Conservation (phyloP, 805 yeast genomes). For the Saturnispora galanensis region DNA sequence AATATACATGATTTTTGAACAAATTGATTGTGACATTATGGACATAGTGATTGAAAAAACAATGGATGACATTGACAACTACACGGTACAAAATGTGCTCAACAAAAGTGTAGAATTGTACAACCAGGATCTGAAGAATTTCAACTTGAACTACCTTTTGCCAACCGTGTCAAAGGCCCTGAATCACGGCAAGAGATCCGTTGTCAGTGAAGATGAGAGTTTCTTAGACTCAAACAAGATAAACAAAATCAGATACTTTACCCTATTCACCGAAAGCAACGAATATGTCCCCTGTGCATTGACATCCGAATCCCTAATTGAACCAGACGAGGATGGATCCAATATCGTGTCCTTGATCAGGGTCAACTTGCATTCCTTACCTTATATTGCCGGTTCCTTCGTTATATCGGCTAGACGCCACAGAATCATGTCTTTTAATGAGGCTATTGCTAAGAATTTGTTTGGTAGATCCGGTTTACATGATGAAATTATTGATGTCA, state of each 20-base stretch:
- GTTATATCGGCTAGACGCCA: constrained; percentile 46
- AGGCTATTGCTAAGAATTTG: constrained; percentile 65
- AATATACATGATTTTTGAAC: constrained; percentile 79
- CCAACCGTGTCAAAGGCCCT: constrained; percentile 19
- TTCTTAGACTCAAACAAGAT: constrained; percentile 32
- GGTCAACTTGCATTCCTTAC: constrained; percentile 64
- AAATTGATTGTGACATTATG: constrained; percentile 63
- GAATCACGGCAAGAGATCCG: not conserved
- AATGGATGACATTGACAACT: constrained; percentile 10
- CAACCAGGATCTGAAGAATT: constrained; percentile 11
- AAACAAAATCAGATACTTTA: constrained; percentile 55
- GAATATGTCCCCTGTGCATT: constrained; percentile 65
- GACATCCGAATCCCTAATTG: constrained; percentile 48
- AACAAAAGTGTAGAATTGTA: constrained; percentile 16
- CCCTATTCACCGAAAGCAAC: constrained; percentile 31
- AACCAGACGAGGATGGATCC: constrained; percentile 25
- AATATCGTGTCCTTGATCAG: constrained; percentile 29
- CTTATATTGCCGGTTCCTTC: constrained; percentile 81
- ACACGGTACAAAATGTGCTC: constrained; percentile 7
- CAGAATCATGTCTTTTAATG: constrained; percentile 61
- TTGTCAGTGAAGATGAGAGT: constrained; percentile 6
- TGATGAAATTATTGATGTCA: constrained; percentile 39
- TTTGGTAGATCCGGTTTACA: constrained; percentile 55
- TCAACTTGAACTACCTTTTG: constrained; percentile 12
- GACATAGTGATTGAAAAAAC: constrained; percentile 43